Base-by-base conservation (phyloP, 1,284 basidiomycete species). In the Abortiporus biennis region DNA sequence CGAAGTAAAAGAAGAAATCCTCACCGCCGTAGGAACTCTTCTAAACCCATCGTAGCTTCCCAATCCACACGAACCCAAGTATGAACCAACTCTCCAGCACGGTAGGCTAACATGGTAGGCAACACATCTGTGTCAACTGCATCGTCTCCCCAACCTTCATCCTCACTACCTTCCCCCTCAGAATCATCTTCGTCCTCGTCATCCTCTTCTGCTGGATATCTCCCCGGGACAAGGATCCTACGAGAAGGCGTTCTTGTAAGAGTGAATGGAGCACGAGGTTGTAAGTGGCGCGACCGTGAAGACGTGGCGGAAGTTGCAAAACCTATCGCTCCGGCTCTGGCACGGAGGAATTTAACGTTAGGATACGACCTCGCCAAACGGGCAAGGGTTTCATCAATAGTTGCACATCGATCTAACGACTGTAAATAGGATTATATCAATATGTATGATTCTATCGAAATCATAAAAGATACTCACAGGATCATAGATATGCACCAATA, bases 21-120 rank as follows among this genome's bases (percentile, higher is more conserved):
- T 23, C 15, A 35, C 86, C 69, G 74, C 50, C 70, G 65, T 8
- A 89, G 66, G 2, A 87, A 64, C 22, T 85, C 82, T 47, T 83
- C 77, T 0, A 88, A 57, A n/a, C 79, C 81, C 15, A 69, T 72
- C 23, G 64, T 55, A 0, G 84, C 84, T 56, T 90, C 88, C 83
- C 84, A 88, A 58, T 92, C 88, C 2, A 92, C 84, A 16, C 89
- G 72, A 2, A 91, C 83, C 82, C 88, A 88, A 38, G 84, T 88
- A 51, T 86, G 75, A 17, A 85, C 77, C 12, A 92, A 73, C 45
- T 90, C 78, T n/a, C 89, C 88, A 43, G 74, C 78, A 11, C 82
- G 81, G 56, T 92, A 92, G 3, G 87, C 83, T 5, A 92, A 69
- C 53, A 92, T 61, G 1, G 89, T 92, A 0, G 90, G 89, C 6